phyloP scores from a whole-genome alignment of 2,329 filamentous ascomycete genomes.

The Fusarium oxysporum region DNA sequence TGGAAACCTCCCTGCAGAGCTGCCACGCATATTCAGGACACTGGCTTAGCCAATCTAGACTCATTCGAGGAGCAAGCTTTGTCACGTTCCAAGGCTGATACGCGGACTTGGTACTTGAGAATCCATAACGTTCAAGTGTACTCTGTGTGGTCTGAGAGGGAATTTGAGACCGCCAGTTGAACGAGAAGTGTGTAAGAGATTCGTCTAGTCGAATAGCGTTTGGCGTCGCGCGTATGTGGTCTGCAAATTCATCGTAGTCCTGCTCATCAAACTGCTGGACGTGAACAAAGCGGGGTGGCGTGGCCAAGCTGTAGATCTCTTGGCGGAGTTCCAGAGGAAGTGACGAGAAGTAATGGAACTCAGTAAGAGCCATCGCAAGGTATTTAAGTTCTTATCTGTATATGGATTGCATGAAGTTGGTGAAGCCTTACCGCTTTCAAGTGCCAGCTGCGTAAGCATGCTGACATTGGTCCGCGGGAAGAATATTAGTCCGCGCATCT shows the following conservation, averaged over 20 bases:
- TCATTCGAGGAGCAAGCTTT: not conserved
- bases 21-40: not conserved
- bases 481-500: not conserved
- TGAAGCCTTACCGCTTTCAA: not conserved
- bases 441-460: not conserved
- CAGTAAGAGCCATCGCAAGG: not conserved
- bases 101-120: not conserved
- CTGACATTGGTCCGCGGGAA: not conserved
- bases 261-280: not conserved
- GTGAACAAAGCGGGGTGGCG: not conserved
- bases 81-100: not conserved
- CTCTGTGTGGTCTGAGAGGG: fast-evolving
- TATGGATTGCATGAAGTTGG: not conserved
- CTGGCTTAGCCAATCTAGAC: not conserved
- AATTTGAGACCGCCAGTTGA: not conserved
- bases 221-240: not conserved
- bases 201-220: not conserved
- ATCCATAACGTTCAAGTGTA: not conserved
- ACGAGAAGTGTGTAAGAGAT: not conserved
- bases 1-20: fast-evolving
- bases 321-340: not conserved
- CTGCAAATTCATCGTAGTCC: not conserved
- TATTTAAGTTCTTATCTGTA: fast-evolving
- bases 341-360: not conserved
- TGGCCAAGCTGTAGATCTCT: not conserved